Percentiles rank a stretch among this genome's conserved stretches.
Conservation (phyloP, 306 rosid species). For the Cucurbita argyrosperma region DNA sequence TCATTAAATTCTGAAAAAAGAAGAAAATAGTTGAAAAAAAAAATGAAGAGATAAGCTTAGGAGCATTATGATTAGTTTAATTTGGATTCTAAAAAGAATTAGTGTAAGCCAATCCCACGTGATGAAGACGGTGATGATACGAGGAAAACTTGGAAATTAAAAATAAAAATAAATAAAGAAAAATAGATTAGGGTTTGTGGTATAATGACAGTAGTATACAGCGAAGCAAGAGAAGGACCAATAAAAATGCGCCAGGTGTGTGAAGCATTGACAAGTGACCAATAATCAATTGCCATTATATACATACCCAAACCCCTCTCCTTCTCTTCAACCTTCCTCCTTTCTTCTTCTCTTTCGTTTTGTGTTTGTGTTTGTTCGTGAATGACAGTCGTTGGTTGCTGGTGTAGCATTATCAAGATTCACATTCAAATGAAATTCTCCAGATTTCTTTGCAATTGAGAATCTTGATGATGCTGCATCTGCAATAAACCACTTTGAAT, state of each 20-base stretch:
- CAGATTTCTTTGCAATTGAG: constrained; percentile 33
- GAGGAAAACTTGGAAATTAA: not conserved
- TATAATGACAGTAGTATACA: constrained; percentile 28
- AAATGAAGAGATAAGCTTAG: not conserved
- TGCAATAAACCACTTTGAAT: constrained; percentile 13
- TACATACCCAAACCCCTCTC: constrained; percentile 8
- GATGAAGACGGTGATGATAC: not conserved
- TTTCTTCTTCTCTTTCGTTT: not conserved
- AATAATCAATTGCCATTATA: constrained; percentile 13
- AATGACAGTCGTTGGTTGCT: constrained; percentile 64
- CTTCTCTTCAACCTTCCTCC: constrained; percentile 15
- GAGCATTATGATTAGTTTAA: not conserved
- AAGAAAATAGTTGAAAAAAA: not conserved
- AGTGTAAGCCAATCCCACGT: not conserved
- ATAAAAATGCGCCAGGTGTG: constrained; percentile 16
- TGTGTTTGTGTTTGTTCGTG: too few relatives aligned
- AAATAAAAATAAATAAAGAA: not conserved
- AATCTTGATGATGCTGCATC: constrained; percentile 99
- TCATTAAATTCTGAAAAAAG: not conserved
- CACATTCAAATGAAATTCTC: constrained; percentile 35
- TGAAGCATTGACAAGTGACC: constrained; percentile 6
- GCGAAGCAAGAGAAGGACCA: constrained; percentile 41
- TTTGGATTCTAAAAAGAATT: not conserved
- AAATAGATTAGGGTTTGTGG: constrained; percentile 34
- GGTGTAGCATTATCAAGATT: constrained; percentile 96